These are phyloP conservation scores for Aspergillus candidus DNA, from an alignment of 2,329 filamentous ascomycete genomes.

Conservation along the genomic window DNA sequence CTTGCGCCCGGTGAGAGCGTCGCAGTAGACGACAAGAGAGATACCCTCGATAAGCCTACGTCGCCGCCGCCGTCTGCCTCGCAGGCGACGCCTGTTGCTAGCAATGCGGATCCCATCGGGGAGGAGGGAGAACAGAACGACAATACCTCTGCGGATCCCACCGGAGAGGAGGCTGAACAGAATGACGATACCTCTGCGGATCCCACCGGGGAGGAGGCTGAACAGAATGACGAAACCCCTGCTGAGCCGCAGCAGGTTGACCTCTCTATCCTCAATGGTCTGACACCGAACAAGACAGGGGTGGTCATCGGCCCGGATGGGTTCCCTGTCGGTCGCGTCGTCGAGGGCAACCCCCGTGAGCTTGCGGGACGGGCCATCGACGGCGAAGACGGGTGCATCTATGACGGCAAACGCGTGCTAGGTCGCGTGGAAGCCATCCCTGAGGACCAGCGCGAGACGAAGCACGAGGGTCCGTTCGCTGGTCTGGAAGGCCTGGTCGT, in stretches of 20 bases:
- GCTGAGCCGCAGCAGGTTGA: conserved; percentile 41
- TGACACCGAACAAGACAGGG: conserved; percentile 53
- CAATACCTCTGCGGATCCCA: conserved; percentile 41
- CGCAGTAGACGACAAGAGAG: conserved; percentile 33
- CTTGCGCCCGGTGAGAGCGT: too few relatives aligned
- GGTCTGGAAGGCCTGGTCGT: conserved; percentile 53
- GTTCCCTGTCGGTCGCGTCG: conserved; percentile 50
- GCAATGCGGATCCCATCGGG: conserved; percentile 50
- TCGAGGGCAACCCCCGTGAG: conserved; percentile 52
- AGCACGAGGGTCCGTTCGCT: conserved; percentile 53
- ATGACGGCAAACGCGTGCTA: conserved; percentile 51
- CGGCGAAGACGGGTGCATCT: conserved; percentile 45
- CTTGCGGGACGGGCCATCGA: conserved; percentile 52
- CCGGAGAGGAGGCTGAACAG: too few relatives aligned
- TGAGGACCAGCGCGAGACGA: conserved; percentile 50
- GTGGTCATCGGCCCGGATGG: conserved; percentile 50
- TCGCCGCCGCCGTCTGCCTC: conserved; percentile 21
- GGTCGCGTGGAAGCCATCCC: conserved; percentile 55
- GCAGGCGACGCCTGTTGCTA: conserved; percentile 25
- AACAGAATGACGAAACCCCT: conserved; percentile 48
- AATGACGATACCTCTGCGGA: conserved; percentile 45
- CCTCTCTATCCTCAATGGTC: conserved; percentile 49
- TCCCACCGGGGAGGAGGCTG: too few relatives aligned
- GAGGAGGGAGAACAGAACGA: conserved; percentile 49
- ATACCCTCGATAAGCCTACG: conserved; percentile 26